These are phyloP conservation scores for Eleusine indica DNA, from an alignment of 176 grass and related monocot species.

Conservation along the genomic window DNA sequence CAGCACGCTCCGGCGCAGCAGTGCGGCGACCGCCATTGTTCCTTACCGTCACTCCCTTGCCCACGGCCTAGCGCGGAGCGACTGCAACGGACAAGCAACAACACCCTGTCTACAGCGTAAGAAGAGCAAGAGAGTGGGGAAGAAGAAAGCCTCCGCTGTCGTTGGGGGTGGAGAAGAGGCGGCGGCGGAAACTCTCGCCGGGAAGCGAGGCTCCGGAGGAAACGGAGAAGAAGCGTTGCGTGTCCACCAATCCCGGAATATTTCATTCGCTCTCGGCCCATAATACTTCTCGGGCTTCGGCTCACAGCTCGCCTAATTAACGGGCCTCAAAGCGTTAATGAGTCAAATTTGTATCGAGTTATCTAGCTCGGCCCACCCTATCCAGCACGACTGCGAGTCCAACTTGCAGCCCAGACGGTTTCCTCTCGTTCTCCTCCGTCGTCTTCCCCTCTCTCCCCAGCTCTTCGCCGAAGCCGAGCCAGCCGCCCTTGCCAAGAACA, in stretches of 20 bases:
- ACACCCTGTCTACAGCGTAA: background rate
- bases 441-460: background rate
- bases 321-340: background rate
- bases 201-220: conserved; percentile 1
- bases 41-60: background rate
- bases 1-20: conserved; percentile 40
- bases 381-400: background rate
- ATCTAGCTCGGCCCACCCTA: background rate
- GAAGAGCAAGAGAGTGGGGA: background rate
- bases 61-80: conserved; percentile 4
- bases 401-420: background rate
- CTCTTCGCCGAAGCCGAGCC: background rate
- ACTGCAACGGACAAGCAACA: background rate
- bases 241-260: conserved; percentile 49
- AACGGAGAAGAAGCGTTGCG: conserved; percentile 28
- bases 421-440: background rate
- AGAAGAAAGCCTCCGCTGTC: background rate
- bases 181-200: background rate
- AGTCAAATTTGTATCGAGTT: background rate
- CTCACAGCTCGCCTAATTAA: background rate
- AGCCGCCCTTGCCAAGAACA: background rate
- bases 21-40: conserved; percentile 41
- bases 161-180: background rate
- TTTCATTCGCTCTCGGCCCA: conserved; percentile 16
- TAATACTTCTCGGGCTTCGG: background rate